Base-by-base conservation (phyloP, 768 basidiomycete genomes). In the Mycena crocata region DNA sequence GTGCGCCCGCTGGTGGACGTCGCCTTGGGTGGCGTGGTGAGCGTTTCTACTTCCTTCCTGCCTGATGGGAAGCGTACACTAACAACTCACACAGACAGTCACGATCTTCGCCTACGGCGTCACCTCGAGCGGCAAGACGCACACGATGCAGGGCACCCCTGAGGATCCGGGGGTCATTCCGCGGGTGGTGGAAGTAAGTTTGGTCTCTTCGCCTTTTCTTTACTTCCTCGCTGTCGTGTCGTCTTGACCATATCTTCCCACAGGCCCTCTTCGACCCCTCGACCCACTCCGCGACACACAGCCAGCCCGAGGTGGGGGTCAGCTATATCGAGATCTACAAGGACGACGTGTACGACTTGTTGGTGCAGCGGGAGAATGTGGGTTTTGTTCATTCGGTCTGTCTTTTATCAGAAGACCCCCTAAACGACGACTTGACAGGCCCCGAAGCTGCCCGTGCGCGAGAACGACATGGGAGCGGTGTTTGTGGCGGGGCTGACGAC, bases 251-350 rank as follows among this genome's bases (percentile, higher is more conserved):
- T 23, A 30, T 35, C n/a, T 59, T 30, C 50, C 39, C 57, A 15
- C 42, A 90, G 89, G 85, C 84, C 1, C 85, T 93, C 76, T 90
- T 90, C 73, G 81, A 83, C 57, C 84, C 83, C 73, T 84, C 82
- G 72, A 69, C 76, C 52, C 19, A 54, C 9, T 26, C 49, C 2
- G n/a, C 57, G 8, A 23, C 12, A 13, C 26, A 19, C 52, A 50
- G 44, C 23, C 44, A n/a, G 45, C 23, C 61, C 34, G 56, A 59
- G 30, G 32, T 90, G 26, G 73, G 83, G 7, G 81, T 92, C 17
- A 92, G 92, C 1, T 95, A 95, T 67, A 92, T 94, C 88, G 94
- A 96, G 76, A 94, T 96, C 57, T 94, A 95, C 79, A 93, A 93
- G 73, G 94, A 96, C 73, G 95, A 96, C 67, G 91, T 93, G 4